Evolutionary conservation across 75 land plant species (phyloP).

Genomic region (Pinus tabuliformis): DNA sequence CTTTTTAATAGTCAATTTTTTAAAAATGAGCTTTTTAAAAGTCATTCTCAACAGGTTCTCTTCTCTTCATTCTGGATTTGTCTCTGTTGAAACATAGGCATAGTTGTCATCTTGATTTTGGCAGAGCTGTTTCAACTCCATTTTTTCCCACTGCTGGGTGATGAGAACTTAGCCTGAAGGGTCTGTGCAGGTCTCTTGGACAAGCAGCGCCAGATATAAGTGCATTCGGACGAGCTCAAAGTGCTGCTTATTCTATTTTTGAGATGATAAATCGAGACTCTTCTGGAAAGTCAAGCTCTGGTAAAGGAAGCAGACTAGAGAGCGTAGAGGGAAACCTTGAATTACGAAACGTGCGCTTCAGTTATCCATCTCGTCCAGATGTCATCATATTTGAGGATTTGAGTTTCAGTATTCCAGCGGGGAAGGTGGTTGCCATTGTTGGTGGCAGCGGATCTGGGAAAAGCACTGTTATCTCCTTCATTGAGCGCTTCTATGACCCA

Average conservation of each 20-base stretch:
- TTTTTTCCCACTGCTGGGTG: no score
- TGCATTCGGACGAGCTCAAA: constrained; percentile 67
- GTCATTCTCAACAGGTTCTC: no score
- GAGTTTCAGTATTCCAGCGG: constrained; percentile 61
- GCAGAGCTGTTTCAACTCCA: no score
- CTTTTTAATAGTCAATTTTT: no score
- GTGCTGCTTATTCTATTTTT: constrained; percentile 81
- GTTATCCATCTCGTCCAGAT: constrained; percentile 95
- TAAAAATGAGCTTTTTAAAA: no score
- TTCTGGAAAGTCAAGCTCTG: constrained; percentile 29
- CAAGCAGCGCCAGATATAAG: constrained; percentile 79
- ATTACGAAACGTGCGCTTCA: constrained; percentile 66
- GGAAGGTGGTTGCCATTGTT: constrained; percentile 86
- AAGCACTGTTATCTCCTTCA: constrained; percentile 84
- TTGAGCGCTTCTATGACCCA: constrained; percentile 95
- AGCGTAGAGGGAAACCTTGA: constrained; percentile 64
- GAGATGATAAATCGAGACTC: constrained; percentile 63
- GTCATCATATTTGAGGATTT: constrained; percentile 61
- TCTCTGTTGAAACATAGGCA: no score
- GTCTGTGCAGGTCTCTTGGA: constrained; percentile 66
- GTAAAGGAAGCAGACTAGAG: constrained; percentile 29
- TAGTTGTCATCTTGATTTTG: no score
- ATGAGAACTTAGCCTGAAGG: neutral
- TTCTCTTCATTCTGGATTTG: no score
- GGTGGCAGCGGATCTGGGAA: constrained; percentile 97